Conservation (phyloP, 345 rosid genomes). For the Linum tenue region DNA sequence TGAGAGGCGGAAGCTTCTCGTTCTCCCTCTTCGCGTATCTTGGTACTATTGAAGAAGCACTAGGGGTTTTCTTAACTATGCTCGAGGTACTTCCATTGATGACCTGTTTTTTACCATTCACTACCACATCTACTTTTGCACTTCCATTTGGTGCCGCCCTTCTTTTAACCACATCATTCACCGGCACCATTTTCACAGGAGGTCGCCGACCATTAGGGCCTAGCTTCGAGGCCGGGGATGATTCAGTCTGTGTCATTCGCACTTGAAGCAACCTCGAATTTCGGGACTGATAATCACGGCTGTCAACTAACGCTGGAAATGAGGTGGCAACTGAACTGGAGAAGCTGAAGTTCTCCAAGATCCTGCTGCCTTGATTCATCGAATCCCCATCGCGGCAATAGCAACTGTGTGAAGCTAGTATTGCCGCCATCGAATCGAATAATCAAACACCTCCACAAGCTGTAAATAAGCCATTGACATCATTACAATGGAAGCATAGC, state of each 20-base stretch:
- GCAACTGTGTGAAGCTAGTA: constrained; percentile 72
- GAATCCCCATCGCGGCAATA: constrained; percentile 28
- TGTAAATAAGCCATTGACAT: not conserved
- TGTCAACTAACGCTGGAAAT: constrained; percentile 26
- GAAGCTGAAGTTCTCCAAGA: constrained; percentile 40
- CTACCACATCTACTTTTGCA: constrained; percentile 26
- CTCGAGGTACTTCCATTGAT: constrained; percentile 39
- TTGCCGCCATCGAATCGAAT: constrained; percentile 50
- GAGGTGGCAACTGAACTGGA: constrained; percentile 35
- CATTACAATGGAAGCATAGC: not conserved
- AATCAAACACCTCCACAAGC: constrained; percentile 16
- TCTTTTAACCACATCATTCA: constrained; percentile 52
- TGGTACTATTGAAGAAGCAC: constrained; percentile 29
- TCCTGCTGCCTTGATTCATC: constrained; percentile 30
- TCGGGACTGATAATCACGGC: constrained; percentile 4
- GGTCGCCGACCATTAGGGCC: constrained; percentile 42
- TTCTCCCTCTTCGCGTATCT: constrained; percentile 20
- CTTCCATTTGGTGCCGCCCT: constrained; percentile 25
- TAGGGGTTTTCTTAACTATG: constrained; percentile 36
- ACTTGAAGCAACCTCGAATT: constrained; percentile 31
- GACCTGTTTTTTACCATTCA: constrained; percentile 47
- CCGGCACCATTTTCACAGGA: constrained; percentile 68
- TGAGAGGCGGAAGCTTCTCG: constrained; percentile 47
- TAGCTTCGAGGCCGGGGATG: constrained; percentile 30
- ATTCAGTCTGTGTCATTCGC: constrained; percentile 49